Conservation (phyloP, 2,329 filamentous ascomycete species). For the Bipolaris sorokiniana region DNA sequence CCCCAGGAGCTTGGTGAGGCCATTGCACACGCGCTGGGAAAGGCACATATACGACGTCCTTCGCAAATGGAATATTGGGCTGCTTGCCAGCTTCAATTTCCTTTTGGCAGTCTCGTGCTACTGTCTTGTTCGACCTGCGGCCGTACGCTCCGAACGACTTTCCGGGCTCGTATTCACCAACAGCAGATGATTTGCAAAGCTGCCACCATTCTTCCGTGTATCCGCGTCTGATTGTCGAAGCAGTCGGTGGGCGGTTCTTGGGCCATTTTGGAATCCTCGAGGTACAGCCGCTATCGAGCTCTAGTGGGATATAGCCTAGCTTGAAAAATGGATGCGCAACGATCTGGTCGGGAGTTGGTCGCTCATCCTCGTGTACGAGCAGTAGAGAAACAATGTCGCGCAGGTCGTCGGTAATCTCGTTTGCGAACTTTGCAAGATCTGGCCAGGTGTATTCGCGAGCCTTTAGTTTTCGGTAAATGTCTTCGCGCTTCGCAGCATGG, state of each 20-base stretch:
- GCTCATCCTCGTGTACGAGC: constrained; percentile 74
- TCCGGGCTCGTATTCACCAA: constrained; percentile 56
- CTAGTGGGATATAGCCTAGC: constrained; percentile 72
- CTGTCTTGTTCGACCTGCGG: constrained; percentile 55
- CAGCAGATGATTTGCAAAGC: constrained; percentile 58
- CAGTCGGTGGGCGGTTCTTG: constrained; percentile 52
- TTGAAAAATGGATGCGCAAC: constrained; percentile 82
- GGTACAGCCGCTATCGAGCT: constrained; percentile 55
- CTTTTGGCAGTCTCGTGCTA: constrained; percentile 57
- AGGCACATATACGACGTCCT: constrained; percentile 57
- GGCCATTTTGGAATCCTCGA: constrained; percentile 56
- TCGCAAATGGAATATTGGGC: constrained; percentile 57
- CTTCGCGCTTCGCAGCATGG: constrained; percentile 86
- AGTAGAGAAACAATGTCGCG: constrained; percentile 79
- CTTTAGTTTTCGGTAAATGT: constrained; percentile 75
- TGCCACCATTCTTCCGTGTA: constrained; percentile 59
- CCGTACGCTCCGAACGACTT: constrained; percentile 56
- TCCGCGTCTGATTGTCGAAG: constrained; percentile 53
- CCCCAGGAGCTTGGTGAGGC: constrained; percentile 40
- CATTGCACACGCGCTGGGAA: constrained; percentile 50
- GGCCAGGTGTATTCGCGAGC: constrained; percentile 83
- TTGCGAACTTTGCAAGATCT: constrained; percentile 66
- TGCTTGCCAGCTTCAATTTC: constrained; percentile 56
- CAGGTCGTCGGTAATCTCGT: constrained; percentile 75
- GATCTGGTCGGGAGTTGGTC: constrained; percentile 78